Base-by-base conservation (phyloP, 2,329 filamentous ascomycete species). In the Colletotrichum sp. region DNA sequence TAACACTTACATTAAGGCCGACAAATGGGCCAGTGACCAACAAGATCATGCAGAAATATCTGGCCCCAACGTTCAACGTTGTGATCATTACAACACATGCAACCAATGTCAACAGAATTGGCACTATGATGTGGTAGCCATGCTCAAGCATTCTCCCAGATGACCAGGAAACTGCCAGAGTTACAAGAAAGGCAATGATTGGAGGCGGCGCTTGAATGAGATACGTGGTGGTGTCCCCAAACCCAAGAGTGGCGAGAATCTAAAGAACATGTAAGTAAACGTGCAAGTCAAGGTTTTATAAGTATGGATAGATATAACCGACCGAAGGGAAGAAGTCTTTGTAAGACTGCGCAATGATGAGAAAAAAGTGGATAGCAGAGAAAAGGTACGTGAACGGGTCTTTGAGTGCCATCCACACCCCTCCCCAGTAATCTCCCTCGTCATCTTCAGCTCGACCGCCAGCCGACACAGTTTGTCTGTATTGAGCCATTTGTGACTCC, bases 271-370 rank as follows among this genome's bases (percentile, higher is more conserved):
- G 55, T 76, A 6, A 76, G 70, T 36, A 2, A 8, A 56, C 14
- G 12, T 18, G 7, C 7, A 26, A 18, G 13, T 30, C 34, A 10
- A 24, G 10, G 7, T 34, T 4, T 3, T 5, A 21, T 52, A 18
- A 55, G 30, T 38, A 38, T 38, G 6, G 12, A 24, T 5, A 21
- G 0, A 2, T 14, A n/a, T 3, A 4, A 62, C 79, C 67, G 10
- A 82, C 80, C 58, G 85, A 86, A 6, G 86, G 86, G 69, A 86
- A 85, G 79, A 87, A 87, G 68, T 85, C 85, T 70, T 86, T 86
- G 79, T 85, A 85, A 0, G 85, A 83, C 73, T 79, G 80, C 1
- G 83, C 85, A 2, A 87, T 82, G n/a, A 89, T 86, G 30, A 88
- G 85, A 18, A 81, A 82, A 9, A 86, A 86, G 64, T 86, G 85